phyloP scores from a whole-genome alignment of 805 yeast species.

The Nakazawaea populi region DNA sequence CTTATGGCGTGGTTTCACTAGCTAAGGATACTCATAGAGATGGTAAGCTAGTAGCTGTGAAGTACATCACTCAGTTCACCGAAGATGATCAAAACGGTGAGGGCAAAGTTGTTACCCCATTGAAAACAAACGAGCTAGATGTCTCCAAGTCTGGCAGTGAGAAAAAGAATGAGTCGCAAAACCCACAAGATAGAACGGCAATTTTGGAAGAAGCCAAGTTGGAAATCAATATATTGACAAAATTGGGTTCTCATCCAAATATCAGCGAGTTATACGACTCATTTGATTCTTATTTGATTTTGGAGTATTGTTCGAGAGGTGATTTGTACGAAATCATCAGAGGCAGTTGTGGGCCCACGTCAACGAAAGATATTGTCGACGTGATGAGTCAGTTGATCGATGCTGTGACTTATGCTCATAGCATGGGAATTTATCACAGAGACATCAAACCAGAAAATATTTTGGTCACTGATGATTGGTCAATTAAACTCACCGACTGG shows the following conservation, averaged over 20 bases:
- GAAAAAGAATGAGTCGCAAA: slow-evolving; percentile 4
- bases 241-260: slow-evolving; percentile 50
- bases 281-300: slow-evolving; percentile 46
- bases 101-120: slow-evolving; percentile 11
- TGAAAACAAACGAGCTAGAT: not conserved
- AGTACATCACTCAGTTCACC: slow-evolving; percentile 66
- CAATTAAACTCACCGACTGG: slow-evolving; percentile 52
- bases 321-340: slow-evolving; percentile 80
- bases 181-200: slow-evolving; percentile 21
- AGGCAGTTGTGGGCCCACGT: slow-evolving; percentile 53
- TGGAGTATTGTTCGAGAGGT: slow-evolving; percentile 85
- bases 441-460: slow-evolving; percentile 57
- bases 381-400: slow-evolving; percentile 44
- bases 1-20: slow-evolving; percentile 86
- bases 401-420: slow-evolving; percentile 48
- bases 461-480: slow-evolving; percentile 48
- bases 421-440: slow-evolving; percentile 43
- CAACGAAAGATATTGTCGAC: slow-evolving; percentile 49
- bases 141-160: slow-evolving; percentile 10
- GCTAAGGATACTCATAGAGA: slow-evolving; percentile 60
- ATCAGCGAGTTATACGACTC: slow-evolving; percentile 40
- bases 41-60: slow-evolving; percentile 68
- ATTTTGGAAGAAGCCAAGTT: slow-evolving; percentile 55
- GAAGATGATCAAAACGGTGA: slow-evolving; percentile 29
- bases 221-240: slow-evolving; percentile 61